Evolutionary conservation across 441 rosid species (phyloP).

Genomic region (Hypseocharis bilobata): DNA sequence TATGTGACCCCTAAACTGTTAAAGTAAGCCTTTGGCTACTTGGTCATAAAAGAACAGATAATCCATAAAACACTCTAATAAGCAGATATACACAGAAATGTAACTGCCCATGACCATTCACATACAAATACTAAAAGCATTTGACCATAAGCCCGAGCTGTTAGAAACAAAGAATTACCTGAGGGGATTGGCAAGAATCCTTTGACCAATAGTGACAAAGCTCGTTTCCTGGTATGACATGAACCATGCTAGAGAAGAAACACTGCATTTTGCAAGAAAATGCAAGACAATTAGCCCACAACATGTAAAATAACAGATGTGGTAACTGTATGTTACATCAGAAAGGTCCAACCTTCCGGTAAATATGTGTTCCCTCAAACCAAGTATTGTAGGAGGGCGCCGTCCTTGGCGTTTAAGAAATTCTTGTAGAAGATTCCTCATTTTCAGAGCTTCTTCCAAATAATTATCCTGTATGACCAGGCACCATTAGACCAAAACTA

Average conservation of each 20-base stretch:
- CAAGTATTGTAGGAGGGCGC: conserved; percentile 78
- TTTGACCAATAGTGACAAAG: conserved; percentile 94
- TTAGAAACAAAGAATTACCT: conserved; percentile 39
- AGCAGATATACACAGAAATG: too few relatives aligned
- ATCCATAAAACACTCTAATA: too few relatives aligned
- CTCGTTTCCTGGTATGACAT: conserved; percentile 98
- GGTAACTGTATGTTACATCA: conserved; percentile 8
- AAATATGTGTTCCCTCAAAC: conserved; percentile 86
- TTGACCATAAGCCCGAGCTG: conserved; percentile 13
- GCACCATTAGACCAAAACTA: conserved; percentile 20
- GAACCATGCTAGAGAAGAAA: conserved; percentile 98
- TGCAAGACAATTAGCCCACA: conserved; percentile 11
- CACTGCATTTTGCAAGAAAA: conserved; percentile 44
- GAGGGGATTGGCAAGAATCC: conserved; percentile 92
- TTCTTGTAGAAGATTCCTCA: conserved; percentile 93
- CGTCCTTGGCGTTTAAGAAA: conserved; percentile 63
- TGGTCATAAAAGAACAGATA: too few relatives aligned
- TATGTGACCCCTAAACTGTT: too few relatives aligned
- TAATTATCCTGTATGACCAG: conserved; percentile 65
- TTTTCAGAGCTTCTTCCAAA: conserved; percentile 91
- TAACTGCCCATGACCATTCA: too few relatives aligned
- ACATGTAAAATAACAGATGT: not conserved
- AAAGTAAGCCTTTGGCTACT: too few relatives aligned
- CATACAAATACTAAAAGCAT: too few relatives aligned
- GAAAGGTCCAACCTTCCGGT: conserved; percentile 68